These are phyloP conservation scores for Lentinula raphanica DNA, from an alignment of 768 basidiomycete genomes.

Conservation along the genomic window DNA sequence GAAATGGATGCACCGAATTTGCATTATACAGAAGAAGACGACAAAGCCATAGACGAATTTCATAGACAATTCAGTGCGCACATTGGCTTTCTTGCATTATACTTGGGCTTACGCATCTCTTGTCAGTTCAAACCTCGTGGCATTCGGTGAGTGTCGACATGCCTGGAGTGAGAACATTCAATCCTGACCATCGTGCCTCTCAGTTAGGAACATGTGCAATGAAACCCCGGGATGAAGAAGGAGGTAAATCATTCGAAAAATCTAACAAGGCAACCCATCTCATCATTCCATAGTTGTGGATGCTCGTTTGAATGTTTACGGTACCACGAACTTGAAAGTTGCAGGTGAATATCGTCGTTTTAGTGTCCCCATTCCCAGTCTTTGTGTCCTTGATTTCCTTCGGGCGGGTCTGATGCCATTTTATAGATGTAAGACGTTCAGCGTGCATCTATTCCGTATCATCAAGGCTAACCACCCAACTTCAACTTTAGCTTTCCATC, in stretches of 20 bases:
- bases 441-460: background rate
- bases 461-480: background rate
- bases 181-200: background rate
- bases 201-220: conserved; percentile 48
- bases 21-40: conserved; percentile 20
- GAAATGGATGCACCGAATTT: conserved; percentile 15
- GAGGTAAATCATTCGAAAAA: conserved; percentile 9
- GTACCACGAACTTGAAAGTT: conserved; percentile 37
- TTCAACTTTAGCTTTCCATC: background rate
- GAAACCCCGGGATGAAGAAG: conserved; percentile 37
- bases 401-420: background rate
- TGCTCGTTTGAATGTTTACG: conserved; percentile 38
- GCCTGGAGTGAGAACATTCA: background rate
- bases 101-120: background rate
- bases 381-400: background rate
- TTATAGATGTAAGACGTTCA: background rate
- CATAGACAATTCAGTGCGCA: conserved; percentile 14
- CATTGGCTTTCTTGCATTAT: background rate
- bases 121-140: conserved; percentile 16
- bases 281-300: conserved; percentile 32
- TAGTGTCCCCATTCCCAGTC: conserved; percentile 28
- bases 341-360: conserved; percentile 34
- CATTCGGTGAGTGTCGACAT: conserved; percentile 17
- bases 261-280: background rate
- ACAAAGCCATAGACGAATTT: conserved; percentile 17